Evolutionary conservation across 345 rosid genomes (phyloP).

Genomic region (Corchorus capsularis): DNA sequence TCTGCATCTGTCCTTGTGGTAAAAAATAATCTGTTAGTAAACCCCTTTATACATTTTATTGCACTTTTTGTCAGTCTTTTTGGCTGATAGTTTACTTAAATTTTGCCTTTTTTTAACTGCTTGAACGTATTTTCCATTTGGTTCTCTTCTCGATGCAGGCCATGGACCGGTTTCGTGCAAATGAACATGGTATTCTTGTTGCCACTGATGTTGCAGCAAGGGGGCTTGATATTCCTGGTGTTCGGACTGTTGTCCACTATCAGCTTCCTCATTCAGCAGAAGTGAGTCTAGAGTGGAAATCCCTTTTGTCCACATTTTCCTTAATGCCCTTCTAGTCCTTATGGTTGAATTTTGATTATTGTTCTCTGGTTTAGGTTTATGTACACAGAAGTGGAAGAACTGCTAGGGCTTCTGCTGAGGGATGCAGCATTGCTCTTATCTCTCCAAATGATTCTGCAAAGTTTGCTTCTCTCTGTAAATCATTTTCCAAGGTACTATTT

Average conservation of each 20-base stretch:
- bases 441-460: slow-evolving; percentile 78
- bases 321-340: slow-evolving; percentile 5
- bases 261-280: slow-evolving; percentile 99
- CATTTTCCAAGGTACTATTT: slow-evolving; percentile 74
- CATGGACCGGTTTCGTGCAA: slow-evolving; percentile 81
- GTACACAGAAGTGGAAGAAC: slow-evolving; percentile 99
- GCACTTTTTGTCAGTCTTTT: not conserved
- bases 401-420: slow-evolving; percentile 92
- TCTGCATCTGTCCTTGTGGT: not conserved
- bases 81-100: not conserved
- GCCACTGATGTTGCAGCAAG: slow-evolving; percentile 99
- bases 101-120: not conserved
- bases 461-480: slow-evolving; percentile 83
- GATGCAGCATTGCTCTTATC: slow-evolving; percentile 90
- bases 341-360: slow-evolving; percentile 16
- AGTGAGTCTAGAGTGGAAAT: slow-evolving; percentile 41
- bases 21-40: not conserved
- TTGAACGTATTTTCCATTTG: not conserved
- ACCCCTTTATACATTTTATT: not conserved
- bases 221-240: slow-evolving; percentile 95
- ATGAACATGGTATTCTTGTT: slow-evolving; percentile 76
- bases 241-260: slow-evolving; percentile 92
- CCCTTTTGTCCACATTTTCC: slow-evolving; percentile 11
- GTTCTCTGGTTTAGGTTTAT: slow-evolving; percentile 58
- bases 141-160: slow-evolving; percentile 50